These are phyloP conservation scores for Cicer pinnatifidum DNA, from an alignment of 306 rosid genomes.

Conservation along the genomic window DNA sequence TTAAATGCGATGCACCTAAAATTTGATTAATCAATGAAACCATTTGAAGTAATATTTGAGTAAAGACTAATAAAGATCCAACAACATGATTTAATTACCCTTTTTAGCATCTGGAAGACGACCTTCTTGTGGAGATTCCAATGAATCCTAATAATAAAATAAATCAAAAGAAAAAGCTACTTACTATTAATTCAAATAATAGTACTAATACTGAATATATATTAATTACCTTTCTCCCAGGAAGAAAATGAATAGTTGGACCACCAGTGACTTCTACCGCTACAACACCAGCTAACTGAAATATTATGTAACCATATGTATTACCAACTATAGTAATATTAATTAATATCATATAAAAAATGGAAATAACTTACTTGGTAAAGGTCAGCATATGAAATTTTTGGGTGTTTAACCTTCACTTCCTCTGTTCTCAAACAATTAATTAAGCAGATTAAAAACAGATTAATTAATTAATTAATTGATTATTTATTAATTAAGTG, in stretches of 20 bases:
- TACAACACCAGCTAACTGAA: conserved; percentile 92
- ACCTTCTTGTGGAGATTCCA: conserved; percentile 65
- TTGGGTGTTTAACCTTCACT: conserved; percentile 76
- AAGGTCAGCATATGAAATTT: conserved; percentile 73
- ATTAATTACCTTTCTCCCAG: conserved; percentile 75
- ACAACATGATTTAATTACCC: conserved; percentile 50
- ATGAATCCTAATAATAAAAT: conserved; percentile 61
- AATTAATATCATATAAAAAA: no score
- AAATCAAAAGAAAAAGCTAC: not conserved
- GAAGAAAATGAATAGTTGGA: conserved; percentile 72
- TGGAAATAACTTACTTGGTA: conserved; percentile 56
- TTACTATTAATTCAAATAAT: not conserved
- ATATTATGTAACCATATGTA: not conserved
- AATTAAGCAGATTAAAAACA: not conserved
- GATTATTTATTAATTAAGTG: not conserved
- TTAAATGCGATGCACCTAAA: conserved; percentile 77
- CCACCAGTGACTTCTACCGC: conserved; percentile 93
- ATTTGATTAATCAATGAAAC: not conserved
- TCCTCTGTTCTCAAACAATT: conserved; percentile 52
- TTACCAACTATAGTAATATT: not conserved
- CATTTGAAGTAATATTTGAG: not conserved
- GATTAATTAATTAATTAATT: not conserved
- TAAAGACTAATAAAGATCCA: not conserved
- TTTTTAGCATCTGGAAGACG: conserved; percentile 85
- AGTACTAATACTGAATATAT: no score